Evolutionary conservation across 257 asterid genomes (phyloP).

Genomic region (Euphrasia confusa): DNA sequence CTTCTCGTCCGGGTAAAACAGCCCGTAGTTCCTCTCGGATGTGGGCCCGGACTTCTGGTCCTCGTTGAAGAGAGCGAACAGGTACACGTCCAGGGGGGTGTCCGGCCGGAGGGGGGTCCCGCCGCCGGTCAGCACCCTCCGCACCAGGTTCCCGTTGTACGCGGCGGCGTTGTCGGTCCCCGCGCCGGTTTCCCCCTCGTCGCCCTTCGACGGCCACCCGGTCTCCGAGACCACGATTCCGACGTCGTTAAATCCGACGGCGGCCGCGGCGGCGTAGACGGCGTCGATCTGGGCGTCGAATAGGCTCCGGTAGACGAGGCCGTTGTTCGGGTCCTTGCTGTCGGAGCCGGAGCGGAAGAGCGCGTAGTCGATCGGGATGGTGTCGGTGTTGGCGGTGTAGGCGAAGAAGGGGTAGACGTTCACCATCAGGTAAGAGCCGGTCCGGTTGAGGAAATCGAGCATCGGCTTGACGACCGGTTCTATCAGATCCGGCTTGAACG

Average conservation of each 20-base stretch:
- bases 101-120: background rate
- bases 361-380: conserved; percentile 2
- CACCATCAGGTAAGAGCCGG: background rate
- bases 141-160: conserved; percentile 7
- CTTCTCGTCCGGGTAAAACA: background rate
- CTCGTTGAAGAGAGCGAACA: background rate
- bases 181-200: background rate
- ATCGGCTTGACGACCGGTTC: background rate
- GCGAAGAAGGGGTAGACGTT: conserved; percentile 6
- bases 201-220: background rate
- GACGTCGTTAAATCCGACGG: background rate
- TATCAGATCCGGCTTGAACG: background rate
- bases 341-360: background rate
- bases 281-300: conserved; percentile 1
- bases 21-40: conserved; percentile 1
- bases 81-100: background rate
- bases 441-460: background rate
- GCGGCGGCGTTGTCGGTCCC: background rate
- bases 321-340: background rate
- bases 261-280: background rate
- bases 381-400: background rate
- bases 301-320: background rate
- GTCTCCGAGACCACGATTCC: background rate
- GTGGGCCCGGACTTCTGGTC: background rate
- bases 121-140: background rate